Conservation (phyloP, 2,329 filamentous ascomycete genomes). For the Fusarium pilosicola region DNA sequence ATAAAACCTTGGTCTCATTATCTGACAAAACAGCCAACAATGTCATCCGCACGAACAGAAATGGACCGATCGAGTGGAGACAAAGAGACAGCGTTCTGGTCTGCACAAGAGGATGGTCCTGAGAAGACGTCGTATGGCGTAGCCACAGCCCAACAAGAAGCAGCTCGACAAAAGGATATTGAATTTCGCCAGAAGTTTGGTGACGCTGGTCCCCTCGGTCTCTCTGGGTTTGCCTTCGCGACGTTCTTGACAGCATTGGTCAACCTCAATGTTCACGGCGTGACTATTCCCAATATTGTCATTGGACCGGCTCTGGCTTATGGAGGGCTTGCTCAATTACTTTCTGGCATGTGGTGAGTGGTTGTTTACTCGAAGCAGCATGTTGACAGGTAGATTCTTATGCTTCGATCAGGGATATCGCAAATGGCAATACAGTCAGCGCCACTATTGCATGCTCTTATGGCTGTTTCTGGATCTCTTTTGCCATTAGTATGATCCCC, state of each 20-base stretch:
- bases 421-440: constrained; percentile 6
- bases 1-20: fast-evolving
- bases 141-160: not conserved
- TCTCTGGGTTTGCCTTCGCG: constrained; percentile 5
- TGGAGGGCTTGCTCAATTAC: constrained; percentile 1
- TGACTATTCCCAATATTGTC: constrained; percentile 4
- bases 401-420: not conserved
- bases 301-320: constrained; percentile 8
- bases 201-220: constrained; percentile 4
- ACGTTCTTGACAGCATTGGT: constrained; percentile 7
- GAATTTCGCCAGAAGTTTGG: constrained; percentile 6
- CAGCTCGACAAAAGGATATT: not conserved
- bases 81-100: not conserved
- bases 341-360: constrained; percentile 13
- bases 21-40: fast-evolving
- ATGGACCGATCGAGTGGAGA: not conserved
- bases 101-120: not conserved
- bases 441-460: constrained; percentile 8
- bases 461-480: constrained; percentile 21
- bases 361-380: fast-evolving
- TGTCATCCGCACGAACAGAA: not conserved
- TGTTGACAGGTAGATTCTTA: fast-evolving
- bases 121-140: not conserved
- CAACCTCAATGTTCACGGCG: constrained; percentile 1
- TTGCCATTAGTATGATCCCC: constrained; percentile 10